phyloP scores from a whole-genome alignment of 805 yeast species.

The Candida incommunis region DNA sequence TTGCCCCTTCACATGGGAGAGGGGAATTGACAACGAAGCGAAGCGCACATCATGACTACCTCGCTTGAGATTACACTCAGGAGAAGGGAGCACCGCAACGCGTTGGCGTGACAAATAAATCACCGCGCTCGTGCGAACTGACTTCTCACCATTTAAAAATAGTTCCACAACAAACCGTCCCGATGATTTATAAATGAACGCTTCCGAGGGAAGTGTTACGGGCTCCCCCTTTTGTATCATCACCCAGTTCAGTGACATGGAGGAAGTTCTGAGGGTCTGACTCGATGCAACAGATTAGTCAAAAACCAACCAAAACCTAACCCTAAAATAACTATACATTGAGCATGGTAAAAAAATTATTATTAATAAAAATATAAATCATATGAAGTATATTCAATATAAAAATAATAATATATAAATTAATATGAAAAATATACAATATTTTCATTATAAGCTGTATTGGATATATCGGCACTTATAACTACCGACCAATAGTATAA shows the following conservation, averaged over 20 bases:
- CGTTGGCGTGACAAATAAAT: neutral
- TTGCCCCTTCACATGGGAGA: neutral
- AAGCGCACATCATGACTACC: neutral
- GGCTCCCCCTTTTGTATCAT: neutral
- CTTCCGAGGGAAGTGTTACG: neutral
- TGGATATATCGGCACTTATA: too few relatives aligned
- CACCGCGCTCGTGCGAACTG: neutral
- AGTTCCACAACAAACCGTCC: neutral
- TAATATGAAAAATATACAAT: too few relatives aligned
- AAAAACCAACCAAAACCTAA: too few relatives aligned
- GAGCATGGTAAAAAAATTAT: too few relatives aligned
- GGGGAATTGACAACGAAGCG: neutral
- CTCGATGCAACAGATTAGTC: too few relatives aligned
- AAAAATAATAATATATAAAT: too few relatives aligned
- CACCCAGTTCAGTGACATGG: slow-evolving; percentile 1
- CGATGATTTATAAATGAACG: neutral
- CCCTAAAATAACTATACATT: too few relatives aligned
- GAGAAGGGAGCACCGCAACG: neutral
- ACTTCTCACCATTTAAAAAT: neutral
- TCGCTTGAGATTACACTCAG: neutral
- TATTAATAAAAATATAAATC: too few relatives aligned
- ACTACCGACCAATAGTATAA: too few relatives aligned
- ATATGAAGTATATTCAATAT: too few relatives aligned
- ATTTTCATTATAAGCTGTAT: too few relatives aligned
- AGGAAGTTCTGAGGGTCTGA: too few relatives aligned